phyloP scores from a whole-genome alignment of 2,329 filamentous ascomycete genomes.

The Penicillium sp. region DNA sequence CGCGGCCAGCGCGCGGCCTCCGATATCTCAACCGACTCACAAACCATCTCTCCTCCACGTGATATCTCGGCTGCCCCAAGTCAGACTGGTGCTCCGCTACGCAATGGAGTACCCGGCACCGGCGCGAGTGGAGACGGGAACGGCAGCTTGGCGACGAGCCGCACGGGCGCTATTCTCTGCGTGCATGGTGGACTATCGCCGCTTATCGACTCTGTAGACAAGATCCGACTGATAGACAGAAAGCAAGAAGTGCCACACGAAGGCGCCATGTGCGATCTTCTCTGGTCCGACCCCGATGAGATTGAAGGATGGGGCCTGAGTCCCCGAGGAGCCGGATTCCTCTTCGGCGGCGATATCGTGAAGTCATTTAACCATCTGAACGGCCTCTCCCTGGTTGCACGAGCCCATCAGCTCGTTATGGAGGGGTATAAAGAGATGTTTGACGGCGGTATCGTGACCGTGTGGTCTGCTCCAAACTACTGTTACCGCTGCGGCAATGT shows the following conservation, averaged over 20 bases:
- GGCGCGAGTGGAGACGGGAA: slow-evolving; percentile 70
- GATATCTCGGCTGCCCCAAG: slow-evolving; percentile 45
- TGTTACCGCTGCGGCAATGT: slow-evolving; percentile 96
- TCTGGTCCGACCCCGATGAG: slow-evolving; percentile 98
- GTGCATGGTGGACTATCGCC: slow-evolving; percentile 93
- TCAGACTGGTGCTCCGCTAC: slow-evolving; percentile 43
- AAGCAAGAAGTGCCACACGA: slow-evolving; percentile 99
- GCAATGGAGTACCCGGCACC: slow-evolving; percentile 74
- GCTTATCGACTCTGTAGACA: slow-evolving; percentile 88
- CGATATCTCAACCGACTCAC: slow-evolving; percentile 36
- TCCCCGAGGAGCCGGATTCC: slow-evolving; percentile 88
- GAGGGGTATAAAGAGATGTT: slow-evolving; percentile 99
- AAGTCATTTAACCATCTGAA: slow-evolving; percentile 95
- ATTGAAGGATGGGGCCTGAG: slow-evolving; percentile 96
- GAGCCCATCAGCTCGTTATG: slow-evolving; percentile 97
- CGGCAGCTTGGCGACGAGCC: slow-evolving; percentile 49
- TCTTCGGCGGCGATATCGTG: slow-evolving; percentile 94
- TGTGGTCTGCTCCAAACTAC: slow-evolving; percentile 98
- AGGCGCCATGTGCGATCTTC: slow-evolving; percentile 95
- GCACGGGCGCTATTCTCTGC: slow-evolving; percentile 82
- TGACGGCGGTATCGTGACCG: slow-evolving; percentile 89
- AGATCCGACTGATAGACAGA: slow-evolving; percentile 89
- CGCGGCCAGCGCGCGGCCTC: slow-evolving; percentile 33
- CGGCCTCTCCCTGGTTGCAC: slow-evolving; percentile 84
- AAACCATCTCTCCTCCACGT: slow-evolving; percentile 41